Base-by-base conservation (phyloP, 2,329 filamentous ascomycete species). In the Phaeosphaeria sp. region DNA sequence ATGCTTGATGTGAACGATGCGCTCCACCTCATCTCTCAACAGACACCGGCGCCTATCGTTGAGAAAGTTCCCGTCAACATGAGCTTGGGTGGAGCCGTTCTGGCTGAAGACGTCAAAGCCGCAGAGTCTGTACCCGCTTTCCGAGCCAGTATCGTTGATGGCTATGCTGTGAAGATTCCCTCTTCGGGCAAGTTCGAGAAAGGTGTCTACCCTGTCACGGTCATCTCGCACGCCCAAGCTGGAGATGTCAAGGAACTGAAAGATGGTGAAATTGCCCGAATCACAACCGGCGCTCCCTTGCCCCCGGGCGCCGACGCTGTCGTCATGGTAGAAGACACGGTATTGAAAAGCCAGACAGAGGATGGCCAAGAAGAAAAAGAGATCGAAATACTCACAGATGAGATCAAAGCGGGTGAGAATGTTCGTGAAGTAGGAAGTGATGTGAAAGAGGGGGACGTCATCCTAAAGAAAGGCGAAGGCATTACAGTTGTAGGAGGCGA, bases 291-390 rank as follows among this genome's bases (percentile, higher is more conserved):
- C 0, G 95, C 95, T 6, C 94, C 95, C 11, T 80, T 99, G 0
- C 95, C 95, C 1, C 88, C 89, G 0, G 92, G 93, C 0, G 92
- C 95, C 1, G 96, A 92, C 24, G 90, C 94, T 0, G 93, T 99
- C 5, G 89, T 97, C 47, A 98, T 96, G 92, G 95, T 99, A 0
- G 95, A 99, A 79, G 95, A 97, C 71, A 99, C 95, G 0, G 79
- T 89, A 0, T 81, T 99, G 4, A 87, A 86, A 59, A 88, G 86
- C 1, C 87, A 87, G 77, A 95, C 92, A 0, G 88, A 91, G 0
- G 91, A 96, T 66, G 91, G 89, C 0, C 84, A 83, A 50, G 95
- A 99, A 78, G 95, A 99, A 76, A 89, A 89, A 49, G 90, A 93
- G 60, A 86, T 99, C 2, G 91, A 96, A 74, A 93, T 99, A 39